Evolutionary conservation across 352 stramenopile genomes (phyloP).

Genomic region (Globisporangium takayamanum): DNA sequence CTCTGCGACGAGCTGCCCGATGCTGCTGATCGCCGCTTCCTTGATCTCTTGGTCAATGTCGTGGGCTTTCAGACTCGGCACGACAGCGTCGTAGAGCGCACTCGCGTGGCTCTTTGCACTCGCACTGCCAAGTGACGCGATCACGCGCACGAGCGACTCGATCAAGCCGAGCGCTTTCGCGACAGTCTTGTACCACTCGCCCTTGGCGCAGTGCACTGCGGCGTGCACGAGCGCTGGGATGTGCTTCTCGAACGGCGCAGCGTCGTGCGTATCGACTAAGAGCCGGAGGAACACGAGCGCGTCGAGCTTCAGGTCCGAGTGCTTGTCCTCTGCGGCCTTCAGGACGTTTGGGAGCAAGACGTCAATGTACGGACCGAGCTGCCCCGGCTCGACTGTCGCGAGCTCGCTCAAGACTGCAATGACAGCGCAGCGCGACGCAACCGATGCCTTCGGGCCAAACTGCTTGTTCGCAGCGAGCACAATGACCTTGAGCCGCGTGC

Average conservation of each 20-base stretch:
- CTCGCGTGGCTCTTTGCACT: slow-evolving; percentile 56
- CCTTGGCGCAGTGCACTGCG: slow-evolving; percentile 85
- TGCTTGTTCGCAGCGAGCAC: slow-evolving; percentile 75
- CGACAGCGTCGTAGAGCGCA: slow-evolving; percentile 88
- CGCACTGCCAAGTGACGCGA: slow-evolving; percentile 35
- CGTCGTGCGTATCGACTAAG: slow-evolving; percentile 89
- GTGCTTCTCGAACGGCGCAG: slow-evolving; percentile 71
- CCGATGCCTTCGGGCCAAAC: slow-evolving; percentile 68
- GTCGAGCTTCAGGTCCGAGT: slow-evolving; percentile 96
- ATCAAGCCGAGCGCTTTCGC: slow-evolving; percentile 93
- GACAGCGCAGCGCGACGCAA: slow-evolving; percentile 76
- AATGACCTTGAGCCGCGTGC: slow-evolving; percentile 65
- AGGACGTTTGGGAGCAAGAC: slow-evolving; percentile 77
- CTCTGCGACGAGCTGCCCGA: slow-evolving; percentile 84
- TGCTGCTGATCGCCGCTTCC: slow-evolving; percentile 91
- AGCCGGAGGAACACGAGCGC: slow-evolving; percentile 91
- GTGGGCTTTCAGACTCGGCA: slow-evolving; percentile 92
- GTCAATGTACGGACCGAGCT: slow-evolving; percentile 66
- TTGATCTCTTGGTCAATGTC: slow-evolving; percentile 99
- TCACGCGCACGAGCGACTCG: slow-evolving; percentile 82
- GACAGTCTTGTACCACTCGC: slow-evolving; percentile 99
- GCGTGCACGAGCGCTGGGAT: slow-evolving; percentile 80
- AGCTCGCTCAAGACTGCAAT: slow-evolving; percentile 82
- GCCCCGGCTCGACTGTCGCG: slow-evolving; percentile 65
- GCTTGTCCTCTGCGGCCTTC: slow-evolving; percentile 82